Conservation (phyloP, 106 monocot genomes). For the Apostasia ramifera region DNA sequence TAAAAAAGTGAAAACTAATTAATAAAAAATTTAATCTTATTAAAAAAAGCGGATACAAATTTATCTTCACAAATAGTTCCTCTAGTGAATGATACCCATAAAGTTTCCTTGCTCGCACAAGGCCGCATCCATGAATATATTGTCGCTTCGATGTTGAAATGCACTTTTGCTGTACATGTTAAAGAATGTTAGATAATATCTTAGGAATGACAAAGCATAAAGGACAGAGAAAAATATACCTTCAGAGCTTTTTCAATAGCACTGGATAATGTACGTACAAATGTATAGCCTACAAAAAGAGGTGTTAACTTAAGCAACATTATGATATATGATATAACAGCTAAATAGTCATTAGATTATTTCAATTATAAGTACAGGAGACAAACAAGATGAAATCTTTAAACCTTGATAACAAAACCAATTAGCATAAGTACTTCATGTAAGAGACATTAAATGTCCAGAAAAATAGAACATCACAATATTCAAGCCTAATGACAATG, state of each 20-base stretch:
- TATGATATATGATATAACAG: no score
- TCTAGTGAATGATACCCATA: constrained; percentile 85
- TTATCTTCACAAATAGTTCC: constrained; percentile 85
- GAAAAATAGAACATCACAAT: no score
- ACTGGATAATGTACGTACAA: constrained; percentile 32
- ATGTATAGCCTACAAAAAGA: constrained; percentile 39
- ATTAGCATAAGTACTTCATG: no score
- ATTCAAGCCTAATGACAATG: no score
- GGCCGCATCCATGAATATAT: constrained; percentile 72
- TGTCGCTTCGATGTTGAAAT: constrained; percentile 45
- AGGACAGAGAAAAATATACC: constrained; percentile 24
- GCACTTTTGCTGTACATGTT: constrained; percentile 28
- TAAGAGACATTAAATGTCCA: no score
- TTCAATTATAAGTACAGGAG: no score
- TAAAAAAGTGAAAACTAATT: background rate
- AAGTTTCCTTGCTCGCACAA: constrained; percentile 82
- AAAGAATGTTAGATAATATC: background rate
- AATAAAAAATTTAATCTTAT: background rate
- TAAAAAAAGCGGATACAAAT: constrained; percentile 58
- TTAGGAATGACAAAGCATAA: background rate
- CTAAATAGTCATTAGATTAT: no score
- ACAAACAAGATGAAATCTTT: no score
- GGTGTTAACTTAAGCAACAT: background rate
- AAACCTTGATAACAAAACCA: no score
- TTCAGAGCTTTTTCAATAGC: constrained; percentile 74